Percentiles rank a stretch among this genome's conserved stretches.
Conservation (phyloP, 345 rosid genomes). For the Chamaenerion angustifolium region DNA sequence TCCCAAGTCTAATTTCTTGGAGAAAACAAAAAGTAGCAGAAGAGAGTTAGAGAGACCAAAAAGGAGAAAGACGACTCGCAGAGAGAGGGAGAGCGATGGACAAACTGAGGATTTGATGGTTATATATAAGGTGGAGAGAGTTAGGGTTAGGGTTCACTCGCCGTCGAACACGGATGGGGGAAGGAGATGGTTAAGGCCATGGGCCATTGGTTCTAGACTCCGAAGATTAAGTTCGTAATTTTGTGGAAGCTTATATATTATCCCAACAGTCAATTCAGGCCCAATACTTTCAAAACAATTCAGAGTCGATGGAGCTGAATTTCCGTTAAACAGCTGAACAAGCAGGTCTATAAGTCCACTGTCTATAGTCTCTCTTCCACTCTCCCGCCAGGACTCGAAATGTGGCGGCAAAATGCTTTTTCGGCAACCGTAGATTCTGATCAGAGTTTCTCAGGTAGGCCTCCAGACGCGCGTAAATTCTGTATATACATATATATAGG, state of each 20-base stretch:
- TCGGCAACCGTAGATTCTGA: slow-evolving; percentile 41
- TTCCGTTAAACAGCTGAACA: too few relatives aligned
- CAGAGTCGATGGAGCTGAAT: too few relatives aligned
- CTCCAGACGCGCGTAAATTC: too few relatives aligned
- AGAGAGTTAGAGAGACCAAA: neutral
- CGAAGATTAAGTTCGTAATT: too few relatives aligned
- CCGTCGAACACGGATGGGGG: neutral
- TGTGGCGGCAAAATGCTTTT: slow-evolving; percentile 46
- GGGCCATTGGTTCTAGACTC: neutral
- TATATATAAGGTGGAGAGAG: neutral
- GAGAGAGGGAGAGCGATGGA: slow-evolving; percentile 11
- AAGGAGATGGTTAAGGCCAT: neutral
- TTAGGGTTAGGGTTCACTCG: slow-evolving; percentile 5
- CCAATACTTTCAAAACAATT: too few relatives aligned
- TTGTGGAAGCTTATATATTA: too few relatives aligned
- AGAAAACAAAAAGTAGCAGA: neutral
- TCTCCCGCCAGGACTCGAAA: slow-evolving; percentile 4
- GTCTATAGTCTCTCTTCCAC: too few relatives aligned
- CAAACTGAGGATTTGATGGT: neutral
- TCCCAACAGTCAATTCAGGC: too few relatives aligned
- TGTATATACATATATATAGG: too few relatives aligned
- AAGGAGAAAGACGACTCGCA: neutral
- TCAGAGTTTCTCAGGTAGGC: slow-evolving; percentile 66
- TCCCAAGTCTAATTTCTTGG: neutral
- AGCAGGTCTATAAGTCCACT: too few relatives aligned